Conservation (phyloP, 352 stramenopile genomes). For the Phytopythium chamaehyphon region DNA sequence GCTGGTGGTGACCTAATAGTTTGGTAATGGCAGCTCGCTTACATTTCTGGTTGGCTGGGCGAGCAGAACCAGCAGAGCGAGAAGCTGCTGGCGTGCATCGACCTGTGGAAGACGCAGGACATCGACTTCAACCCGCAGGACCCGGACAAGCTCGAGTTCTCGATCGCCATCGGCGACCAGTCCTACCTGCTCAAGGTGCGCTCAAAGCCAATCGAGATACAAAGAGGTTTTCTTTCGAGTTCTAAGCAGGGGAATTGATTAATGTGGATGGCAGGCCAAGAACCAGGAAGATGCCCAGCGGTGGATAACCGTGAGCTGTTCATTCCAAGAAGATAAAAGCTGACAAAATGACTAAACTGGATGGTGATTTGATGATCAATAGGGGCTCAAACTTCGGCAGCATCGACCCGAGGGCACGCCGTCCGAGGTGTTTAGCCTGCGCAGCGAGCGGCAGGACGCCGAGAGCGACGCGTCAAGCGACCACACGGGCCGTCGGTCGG, state of each 20-base stretch:
- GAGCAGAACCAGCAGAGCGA: slow-evolving; percentile 75
- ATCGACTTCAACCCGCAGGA: slow-evolving; percentile 68
- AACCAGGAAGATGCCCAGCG: slow-evolving; percentile 56
- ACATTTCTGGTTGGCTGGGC: not conserved
- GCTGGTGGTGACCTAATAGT: not conserved
- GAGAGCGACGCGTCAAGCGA: slow-evolving; percentile 74
- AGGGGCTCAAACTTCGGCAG: slow-evolving; percentile 71
- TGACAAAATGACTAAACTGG: too few relatives aligned
- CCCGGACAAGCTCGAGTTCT: slow-evolving; percentile 68
- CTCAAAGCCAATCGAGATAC: too few relatives aligned
- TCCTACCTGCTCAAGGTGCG: slow-evolving; percentile 78
- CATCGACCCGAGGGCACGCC: slow-evolving; percentile 62
- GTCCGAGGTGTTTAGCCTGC: slow-evolving; percentile 79
- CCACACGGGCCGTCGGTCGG: slow-evolving; percentile 9
- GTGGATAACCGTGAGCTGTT: slow-evolving; percentile 43
- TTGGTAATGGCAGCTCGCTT: too few relatives aligned
- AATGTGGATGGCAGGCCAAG: slow-evolving; percentile 64
- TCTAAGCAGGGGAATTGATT: too few relatives aligned
- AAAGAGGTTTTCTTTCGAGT: not conserved
- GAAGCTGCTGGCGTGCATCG: slow-evolving; percentile 85
- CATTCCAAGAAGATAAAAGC: too few relatives aligned
- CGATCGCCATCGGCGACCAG: slow-evolving; percentile 82
- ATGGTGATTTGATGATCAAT: slow-evolving; percentile 5
- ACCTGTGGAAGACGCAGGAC: slow-evolving; percentile 80
- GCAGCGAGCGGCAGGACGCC: slow-evolving; percentile 75